Conservation (phyloP, 768 basidiomycete species). For the Sarcodon sp. region DNA sequence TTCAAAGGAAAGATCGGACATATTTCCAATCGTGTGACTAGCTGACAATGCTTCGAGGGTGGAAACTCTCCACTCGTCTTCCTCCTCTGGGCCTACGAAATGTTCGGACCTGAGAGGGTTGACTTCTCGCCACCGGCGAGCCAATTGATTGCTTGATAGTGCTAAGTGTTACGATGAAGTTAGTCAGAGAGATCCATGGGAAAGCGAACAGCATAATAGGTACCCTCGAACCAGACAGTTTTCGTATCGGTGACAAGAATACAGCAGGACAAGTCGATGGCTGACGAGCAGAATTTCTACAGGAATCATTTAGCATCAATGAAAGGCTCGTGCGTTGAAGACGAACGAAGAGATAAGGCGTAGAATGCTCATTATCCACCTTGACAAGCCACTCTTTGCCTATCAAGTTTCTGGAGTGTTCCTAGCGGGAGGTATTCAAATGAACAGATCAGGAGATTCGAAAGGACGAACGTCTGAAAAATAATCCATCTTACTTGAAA, state of each 20-base stretch:
- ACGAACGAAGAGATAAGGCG: conserved; percentile 65
- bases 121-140: conserved; percentile 56
- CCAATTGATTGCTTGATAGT: conserved; percentile 29
- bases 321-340: background rate
- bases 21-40: conserved; percentile 49
- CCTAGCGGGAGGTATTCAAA: conserved; percentile 21
- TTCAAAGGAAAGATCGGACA: conserved; percentile 45
- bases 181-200: background rate
- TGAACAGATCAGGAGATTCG: background rate
- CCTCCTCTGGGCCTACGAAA: conserved; percentile 23
- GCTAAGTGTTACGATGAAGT: background rate
- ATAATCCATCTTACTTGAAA: conserved; percentile 25
- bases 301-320: background rate
- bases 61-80: conserved; percentile 49
- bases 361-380: conserved; percentile 42
- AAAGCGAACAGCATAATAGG: background rate
- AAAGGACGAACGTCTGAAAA: conserved; percentile 29
- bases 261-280: conserved; percentile 42
- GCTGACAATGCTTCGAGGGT: conserved; percentile 41
- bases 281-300: conserved; percentile 56
- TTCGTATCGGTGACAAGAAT: conserved; percentile 66
- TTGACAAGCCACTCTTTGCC: conserved; percentile 68
- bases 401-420: conserved; percentile 40
- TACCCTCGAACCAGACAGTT: conserved; percentile 67
- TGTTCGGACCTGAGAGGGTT: conserved; percentile 25